Evolutionary conservation across 2,329 filamentous ascomycete species (phyloP), one percentile per base, ranked within the genome.

Genomic region (Cercospora berteroae): DNA sequence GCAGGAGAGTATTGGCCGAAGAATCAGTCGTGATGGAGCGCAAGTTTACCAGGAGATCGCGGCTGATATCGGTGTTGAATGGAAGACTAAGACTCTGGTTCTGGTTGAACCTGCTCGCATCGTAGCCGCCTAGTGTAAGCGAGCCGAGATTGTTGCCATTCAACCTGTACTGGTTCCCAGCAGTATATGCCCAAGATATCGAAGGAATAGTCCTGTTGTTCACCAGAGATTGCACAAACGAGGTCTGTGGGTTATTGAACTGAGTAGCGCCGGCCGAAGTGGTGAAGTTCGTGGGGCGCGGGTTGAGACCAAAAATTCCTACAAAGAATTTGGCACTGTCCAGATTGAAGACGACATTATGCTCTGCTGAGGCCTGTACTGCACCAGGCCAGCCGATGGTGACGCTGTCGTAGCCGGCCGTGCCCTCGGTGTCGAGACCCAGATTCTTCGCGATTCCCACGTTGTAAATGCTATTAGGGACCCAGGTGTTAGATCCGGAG

Each of bases 381-480:
- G 74, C 69, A 39, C 77, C 77, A 63, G 77, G 75, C 77, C 76
- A 79, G 44, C 77, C 78, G 20, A 80, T 67, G 3, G 70, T 75
- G 20, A 77, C 72, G 8, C 71, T 76, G 50, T 80, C 78, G 33
- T 75, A 79, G 2, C 77, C 77, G 33, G 72, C 74, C 36, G 72
- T 59, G 3, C 74, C 76, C 31, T 63, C 69, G 13, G 72, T 74
- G 55, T 76, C 74, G 60, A 75, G 79, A 4, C 84, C 86, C 9
- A 90, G 79, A 67, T 88, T 85, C 23, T 77, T 74, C 70, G 85
- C 82, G 29, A 89, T 80, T 57, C 86, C 88, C 42, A 90, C 81
- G 69, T 86, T 80, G 81, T 85, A 91, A 44, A 83, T 82, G 48
- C 88, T 89, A 60, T 90, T 81, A 1, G 84, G 71, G 18, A 81